phyloP scores from a whole-genome alignment of 2,329 filamentous ascomycete species.

The Arthrinium phaeospermum region DNA sequence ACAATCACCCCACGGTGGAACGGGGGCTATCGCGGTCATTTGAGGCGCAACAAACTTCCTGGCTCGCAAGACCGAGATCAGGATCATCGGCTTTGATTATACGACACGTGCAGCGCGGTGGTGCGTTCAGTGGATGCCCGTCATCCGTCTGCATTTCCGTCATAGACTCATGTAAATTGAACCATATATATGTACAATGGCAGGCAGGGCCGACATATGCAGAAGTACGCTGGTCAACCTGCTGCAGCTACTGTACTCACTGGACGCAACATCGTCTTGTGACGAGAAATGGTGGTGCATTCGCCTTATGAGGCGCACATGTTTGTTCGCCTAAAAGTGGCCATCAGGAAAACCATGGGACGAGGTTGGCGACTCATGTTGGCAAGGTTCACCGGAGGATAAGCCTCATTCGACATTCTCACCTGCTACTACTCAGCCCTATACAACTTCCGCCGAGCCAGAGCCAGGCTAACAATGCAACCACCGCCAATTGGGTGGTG shows the following conservation, averaged over 20 bases:
- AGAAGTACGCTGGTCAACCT: background rate
- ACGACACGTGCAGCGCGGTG: background rate
- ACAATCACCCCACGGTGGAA: slow-evolving; percentile 1
- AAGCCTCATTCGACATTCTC: slow-evolving; percentile 16
- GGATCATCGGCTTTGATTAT: background rate
- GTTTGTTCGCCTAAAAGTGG: background rate
- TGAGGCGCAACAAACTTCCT: slow-evolving; percentile 4
- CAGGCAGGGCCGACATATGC: background rate
- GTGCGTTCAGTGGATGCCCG: background rate
- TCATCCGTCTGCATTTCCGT: background rate
- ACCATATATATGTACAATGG: background rate
- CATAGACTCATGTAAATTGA: background rate
- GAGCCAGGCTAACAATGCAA: background rate
- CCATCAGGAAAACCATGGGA: background rate
- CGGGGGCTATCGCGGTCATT: background rate
- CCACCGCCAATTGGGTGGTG: background rate
- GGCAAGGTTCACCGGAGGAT: slow-evolving; percentile 8
- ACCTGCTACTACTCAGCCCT: slow-evolving; percentile 16
- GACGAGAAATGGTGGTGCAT: background rate
- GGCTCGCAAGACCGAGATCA: background rate
- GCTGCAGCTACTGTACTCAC: background rate
- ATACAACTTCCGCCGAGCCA: slow-evolving; percentile 8
- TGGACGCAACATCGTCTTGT: background rate
- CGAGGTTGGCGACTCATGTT: slow-evolving; percentile 14
- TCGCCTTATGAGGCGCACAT: slow-evolving; percentile 6